A percentile compares a stretch with the other conserved stretches of the same genome.
phyloP scores from a whole-genome alignment of 768 basidiomycete species.

The Mycena sanguinolenta region DNA sequence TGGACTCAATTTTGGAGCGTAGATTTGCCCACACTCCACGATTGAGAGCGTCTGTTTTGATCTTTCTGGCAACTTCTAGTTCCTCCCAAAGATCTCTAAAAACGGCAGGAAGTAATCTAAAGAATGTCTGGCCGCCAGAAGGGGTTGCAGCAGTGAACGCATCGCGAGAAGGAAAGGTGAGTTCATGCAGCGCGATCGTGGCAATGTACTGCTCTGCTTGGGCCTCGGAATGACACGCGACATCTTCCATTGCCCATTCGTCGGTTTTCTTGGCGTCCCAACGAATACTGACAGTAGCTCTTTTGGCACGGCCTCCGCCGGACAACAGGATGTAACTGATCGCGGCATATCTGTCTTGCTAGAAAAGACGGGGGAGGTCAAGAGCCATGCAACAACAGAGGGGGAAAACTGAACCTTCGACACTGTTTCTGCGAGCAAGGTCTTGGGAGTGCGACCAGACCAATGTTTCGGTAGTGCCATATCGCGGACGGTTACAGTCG shows the following conservation, averaged over 20 bases:
- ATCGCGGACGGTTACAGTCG: slow-evolving; percentile 68
- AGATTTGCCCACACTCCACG: slow-evolving; percentile 79
- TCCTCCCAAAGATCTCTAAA: slow-evolving; percentile 96
- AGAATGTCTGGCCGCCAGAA: slow-evolving; percentile 71
- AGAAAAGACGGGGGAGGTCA: no score
- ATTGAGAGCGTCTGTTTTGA: slow-evolving; percentile 73
- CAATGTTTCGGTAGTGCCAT: slow-evolving; percentile 89
- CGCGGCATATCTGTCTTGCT: slow-evolving; percentile 83
- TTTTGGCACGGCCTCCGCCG: slow-evolving; percentile 78
- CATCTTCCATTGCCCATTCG: slow-evolving; percentile 86
- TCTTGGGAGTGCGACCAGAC: slow-evolving; percentile 86
- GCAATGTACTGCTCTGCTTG: slow-evolving; percentile 95
- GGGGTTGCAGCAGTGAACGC: slow-evolving; percentile 71
- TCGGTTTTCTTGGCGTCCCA: slow-evolving; percentile 75
- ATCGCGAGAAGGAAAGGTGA: slow-evolving; percentile 73
- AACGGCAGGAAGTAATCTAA: slow-evolving; percentile 82
- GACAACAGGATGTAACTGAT: slow-evolving; percentile 77
- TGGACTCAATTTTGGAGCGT: slow-evolving; percentile 72
- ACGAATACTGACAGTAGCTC: slow-evolving; percentile 78
- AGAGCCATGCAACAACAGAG: no score
- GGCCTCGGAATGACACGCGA: slow-evolving; percentile 80
- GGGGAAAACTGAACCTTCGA: no score
- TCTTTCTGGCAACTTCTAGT: slow-evolving; percentile 75
- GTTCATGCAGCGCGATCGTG: slow-evolving; percentile 84
- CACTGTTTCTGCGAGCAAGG: slow-evolving; percentile 76